phyloP scores from a whole-genome alignment of 495 filamentous ascomycete genomes.

The Aspergillus wentii region DNA sequence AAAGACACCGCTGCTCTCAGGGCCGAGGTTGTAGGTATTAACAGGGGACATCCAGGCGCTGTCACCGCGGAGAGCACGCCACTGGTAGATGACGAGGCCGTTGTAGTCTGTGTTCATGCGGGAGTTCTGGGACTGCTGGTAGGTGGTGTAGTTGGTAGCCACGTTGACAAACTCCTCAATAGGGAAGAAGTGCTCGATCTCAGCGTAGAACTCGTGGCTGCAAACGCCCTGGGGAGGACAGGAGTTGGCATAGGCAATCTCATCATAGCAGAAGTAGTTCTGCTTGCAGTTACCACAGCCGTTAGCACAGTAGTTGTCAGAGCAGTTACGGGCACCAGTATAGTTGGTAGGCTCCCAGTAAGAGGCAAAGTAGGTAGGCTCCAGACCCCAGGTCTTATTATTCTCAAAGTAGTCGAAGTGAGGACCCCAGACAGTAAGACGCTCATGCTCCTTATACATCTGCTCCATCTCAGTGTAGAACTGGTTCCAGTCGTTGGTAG shows the following conservation, averaged over 20 bases:
- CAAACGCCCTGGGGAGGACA: conserved; percentile 12
- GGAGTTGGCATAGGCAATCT: conserved; percentile 7
- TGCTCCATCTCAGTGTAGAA: conserved; percentile 7
- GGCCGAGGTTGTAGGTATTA: conserved; percentile 14
- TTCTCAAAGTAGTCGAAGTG: conserved; percentile 8
- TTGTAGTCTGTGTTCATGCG: conserved; percentile 11
- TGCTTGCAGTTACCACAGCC: conserved; percentile 15
- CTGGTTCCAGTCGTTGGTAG: conserved; percentile 4
- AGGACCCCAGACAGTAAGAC: conserved; percentile 9
- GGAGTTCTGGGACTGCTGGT: conserved; percentile 9
- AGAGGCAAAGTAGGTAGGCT: conserved; percentile 6
- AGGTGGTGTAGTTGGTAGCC: conserved; percentile 11
- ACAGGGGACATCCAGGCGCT: conserved; percentile 13
- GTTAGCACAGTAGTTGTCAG: conserved; percentile 11
- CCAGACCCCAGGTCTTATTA: background rate
- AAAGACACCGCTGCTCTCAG: conserved; percentile 11
- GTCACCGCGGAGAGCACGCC: conserved; percentile 13
- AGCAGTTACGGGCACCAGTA: conserved; percentile 10
- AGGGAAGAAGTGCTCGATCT: conserved; percentile 20
- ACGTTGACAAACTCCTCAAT: conserved; percentile 11
- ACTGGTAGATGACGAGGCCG: conserved; percentile 7
- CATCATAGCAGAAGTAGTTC: conserved; percentile 17
- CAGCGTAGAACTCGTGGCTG: conserved; percentile 9
- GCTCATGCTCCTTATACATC: conserved; percentile 7
- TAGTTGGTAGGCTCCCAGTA: conserved; percentile 13